A percentile compares a stretch with the other conserved stretches of the same genome.
phyloP scores from a whole-genome alignment of 768 basidiomycete genomes.

The Pisolithus sp. region DNA sequence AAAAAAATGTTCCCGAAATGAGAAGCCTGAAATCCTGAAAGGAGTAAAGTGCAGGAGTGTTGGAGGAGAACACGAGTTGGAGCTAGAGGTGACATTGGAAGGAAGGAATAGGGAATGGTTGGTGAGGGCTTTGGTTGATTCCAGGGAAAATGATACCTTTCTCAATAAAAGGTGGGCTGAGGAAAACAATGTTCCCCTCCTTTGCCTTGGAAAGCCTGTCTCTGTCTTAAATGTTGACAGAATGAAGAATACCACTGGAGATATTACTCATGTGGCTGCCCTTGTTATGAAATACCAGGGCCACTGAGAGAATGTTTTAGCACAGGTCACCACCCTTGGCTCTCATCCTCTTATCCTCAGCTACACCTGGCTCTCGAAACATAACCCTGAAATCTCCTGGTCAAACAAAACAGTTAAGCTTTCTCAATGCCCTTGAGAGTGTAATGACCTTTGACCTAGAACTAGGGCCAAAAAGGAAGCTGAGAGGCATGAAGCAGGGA shows the following conservation, averaged over 20 bases:
- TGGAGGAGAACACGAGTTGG: neutral
- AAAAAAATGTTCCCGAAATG: too few species aligned
- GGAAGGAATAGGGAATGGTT: neutral
- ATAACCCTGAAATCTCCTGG: conserved; percentile 19
- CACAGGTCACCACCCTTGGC: neutral
- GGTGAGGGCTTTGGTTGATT: neutral
- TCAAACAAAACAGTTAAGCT: conserved; percentile 9
- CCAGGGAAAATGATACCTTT: neutral
- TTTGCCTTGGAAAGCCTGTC: neutral
- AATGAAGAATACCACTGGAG: neutral
- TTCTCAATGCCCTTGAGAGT: neutral
- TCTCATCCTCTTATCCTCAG: conserved; percentile 11
- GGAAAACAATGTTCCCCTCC: neutral
- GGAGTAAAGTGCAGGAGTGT: neutral
- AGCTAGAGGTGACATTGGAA: neutral
- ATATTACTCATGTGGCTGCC: neutral
- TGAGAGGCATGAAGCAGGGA: too few species aligned
- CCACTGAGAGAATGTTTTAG: neutral
- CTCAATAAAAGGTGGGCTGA: neutral
- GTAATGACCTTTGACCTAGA: neutral
- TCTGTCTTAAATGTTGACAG: neutral
- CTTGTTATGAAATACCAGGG: neutral
- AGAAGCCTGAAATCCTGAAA: neutral
- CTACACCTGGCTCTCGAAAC: conserved; percentile 19
- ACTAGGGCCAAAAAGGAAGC: too few species aligned